Conservation (phyloP, 2,329 filamentous ascomycete genomes). For the Macrophomina phaseolina region DNA sequence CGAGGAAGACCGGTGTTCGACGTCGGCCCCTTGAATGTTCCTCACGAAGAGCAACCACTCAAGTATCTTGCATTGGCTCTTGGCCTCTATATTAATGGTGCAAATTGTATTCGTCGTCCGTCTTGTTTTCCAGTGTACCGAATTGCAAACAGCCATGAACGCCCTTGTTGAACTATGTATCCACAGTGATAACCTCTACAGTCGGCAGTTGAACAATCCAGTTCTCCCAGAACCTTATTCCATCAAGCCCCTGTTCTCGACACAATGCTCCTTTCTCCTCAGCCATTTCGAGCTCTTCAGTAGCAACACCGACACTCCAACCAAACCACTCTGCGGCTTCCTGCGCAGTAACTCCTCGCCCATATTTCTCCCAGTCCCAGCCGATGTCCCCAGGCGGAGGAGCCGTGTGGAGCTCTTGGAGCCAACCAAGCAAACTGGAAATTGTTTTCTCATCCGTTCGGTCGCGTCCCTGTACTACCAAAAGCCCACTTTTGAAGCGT, state of each 20-base stretch:
- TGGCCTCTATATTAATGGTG: not conserved
- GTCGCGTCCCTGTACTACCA: conserved; percentile 88
- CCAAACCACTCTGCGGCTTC: conserved; percentile 89
- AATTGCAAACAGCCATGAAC: not conserved
- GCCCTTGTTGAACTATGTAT: not conserved
- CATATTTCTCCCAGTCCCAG: conserved; percentile 81
- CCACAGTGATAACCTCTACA: not conserved
- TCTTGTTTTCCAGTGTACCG: not conserved
- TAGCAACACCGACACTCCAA: conserved; percentile 96
- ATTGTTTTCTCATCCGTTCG: conserved; percentile 91
- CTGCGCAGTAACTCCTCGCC: conserved; percentile 85
- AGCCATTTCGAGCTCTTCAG: conserved; percentile 95
- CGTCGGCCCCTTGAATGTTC: not conserved
- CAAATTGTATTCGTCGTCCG: not conserved
- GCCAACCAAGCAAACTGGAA: conserved; percentile 75
- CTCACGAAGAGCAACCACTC: not conserved
- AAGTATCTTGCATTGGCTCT: too few relatives aligned
- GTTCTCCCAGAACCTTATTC: conserved; percentile 93
- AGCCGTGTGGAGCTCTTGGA: conserved; percentile 72
- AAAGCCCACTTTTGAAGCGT: conserved; percentile 89
- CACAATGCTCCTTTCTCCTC: conserved; percentile 88
- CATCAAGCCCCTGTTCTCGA: conserved; percentile 89
- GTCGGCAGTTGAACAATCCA: conserved; percentile 38
- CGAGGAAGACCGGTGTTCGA: not conserved
- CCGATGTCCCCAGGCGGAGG: conserved; percentile 67